Evolutionary conservation across 306 rosid genomes (phyloP).

Genomic region (Gleditsia sinensis): DNA sequence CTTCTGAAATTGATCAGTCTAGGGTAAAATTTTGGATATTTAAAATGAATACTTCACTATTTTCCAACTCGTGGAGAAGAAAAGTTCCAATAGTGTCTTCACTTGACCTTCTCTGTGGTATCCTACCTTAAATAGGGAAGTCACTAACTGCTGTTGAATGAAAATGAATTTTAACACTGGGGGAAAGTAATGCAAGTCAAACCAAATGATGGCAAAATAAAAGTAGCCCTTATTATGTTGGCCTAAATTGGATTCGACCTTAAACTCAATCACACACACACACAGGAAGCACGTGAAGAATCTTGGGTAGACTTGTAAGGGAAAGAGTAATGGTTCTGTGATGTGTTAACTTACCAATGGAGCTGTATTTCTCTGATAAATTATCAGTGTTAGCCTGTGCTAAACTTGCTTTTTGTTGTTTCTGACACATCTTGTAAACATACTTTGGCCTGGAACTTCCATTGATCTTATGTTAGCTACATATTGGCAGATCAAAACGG

Average conservation of each 20-base stretch:
- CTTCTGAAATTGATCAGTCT: constrained; percentile 78
- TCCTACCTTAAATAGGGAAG: background rate
- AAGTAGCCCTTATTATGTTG: background rate
- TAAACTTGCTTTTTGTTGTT: background rate
- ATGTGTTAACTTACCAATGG: background rate
- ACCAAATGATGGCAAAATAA: background rate
- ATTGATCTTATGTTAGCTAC: constrained; percentile 34
- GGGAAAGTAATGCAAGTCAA: constrained; percentile 7
- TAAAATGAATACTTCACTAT: constrained; percentile 15
- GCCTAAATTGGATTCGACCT: background rate
- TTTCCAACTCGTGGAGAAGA: constrained; percentile 18
- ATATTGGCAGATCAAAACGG: constrained; percentile 64
- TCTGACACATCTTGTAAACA: background rate
- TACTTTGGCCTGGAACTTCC: background rate
- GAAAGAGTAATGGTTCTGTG: background rate
- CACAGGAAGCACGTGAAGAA: background rate
- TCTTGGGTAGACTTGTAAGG: background rate
- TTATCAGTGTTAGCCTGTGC: background rate
- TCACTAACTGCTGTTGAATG: background rate
- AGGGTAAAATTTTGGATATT: constrained; percentile 56
- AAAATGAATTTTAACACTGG: constrained; percentile 13
- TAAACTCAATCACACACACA: background rate
- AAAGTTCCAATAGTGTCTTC: background rate
- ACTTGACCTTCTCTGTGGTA: background rate
- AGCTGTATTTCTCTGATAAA: background rate